phyloP scores from a whole-genome alignment of 2,329 filamentous ascomycete genomes.

The Trematosphaeria pertusa region DNA sequence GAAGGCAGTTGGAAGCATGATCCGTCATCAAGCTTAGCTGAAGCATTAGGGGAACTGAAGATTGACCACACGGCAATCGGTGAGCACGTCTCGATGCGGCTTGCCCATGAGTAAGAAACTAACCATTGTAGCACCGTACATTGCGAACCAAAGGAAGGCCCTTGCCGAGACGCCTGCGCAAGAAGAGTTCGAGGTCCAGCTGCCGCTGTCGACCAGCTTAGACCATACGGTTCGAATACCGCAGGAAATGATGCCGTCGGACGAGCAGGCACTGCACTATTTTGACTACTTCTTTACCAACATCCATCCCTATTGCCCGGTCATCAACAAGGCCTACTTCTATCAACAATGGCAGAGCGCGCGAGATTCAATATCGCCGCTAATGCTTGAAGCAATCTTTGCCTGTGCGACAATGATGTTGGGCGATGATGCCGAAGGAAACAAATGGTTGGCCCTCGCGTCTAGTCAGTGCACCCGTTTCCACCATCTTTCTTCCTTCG shows the following conservation, averaged over 20 bases:
- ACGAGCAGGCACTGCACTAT: slow-evolving; percentile 80
- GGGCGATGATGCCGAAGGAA: slow-evolving; percentile 82
- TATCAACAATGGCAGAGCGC: slow-evolving; percentile 90
- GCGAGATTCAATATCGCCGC: slow-evolving; percentile 82
- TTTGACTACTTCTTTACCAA: slow-evolving; percentile 91
- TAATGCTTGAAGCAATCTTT: slow-evolving; percentile 89
- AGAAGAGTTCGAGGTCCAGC: slow-evolving; percentile 73
- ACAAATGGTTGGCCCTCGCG: slow-evolving; percentile 91
- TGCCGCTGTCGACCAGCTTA: slow-evolving; percentile 73
- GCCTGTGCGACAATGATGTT: slow-evolving; percentile 85
- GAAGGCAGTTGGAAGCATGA: slow-evolving; percentile 51
- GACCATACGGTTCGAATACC: slow-evolving; percentile 87
- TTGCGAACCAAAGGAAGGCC: slow-evolving; percentile 68
- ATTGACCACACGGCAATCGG: slow-evolving; percentile 88
- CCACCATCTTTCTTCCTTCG: background rate
- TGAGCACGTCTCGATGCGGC: slow-evolving; percentile 53
- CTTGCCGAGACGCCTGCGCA: slow-evolving; percentile 68
- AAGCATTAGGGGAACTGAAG: slow-evolving; percentile 83
- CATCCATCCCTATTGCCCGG: slow-evolving; percentile 91
- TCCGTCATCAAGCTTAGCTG: slow-evolving; percentile 70
- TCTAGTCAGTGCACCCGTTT: slow-evolving; percentile 66
- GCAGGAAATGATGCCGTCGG: slow-evolving; percentile 88
- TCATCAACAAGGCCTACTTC: slow-evolving; percentile 81
- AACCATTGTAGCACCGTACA: slow-evolving; percentile 73
- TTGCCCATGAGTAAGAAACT: slow-evolving; percentile 21